Percentiles rank a stretch among this genome's conserved stretches.
These are phyloP conservation scores for Scedosporium minutisporum DNA, from an alignment of 2,329 filamentous ascomycete genomes.

Conservation along the genomic window DNA sequence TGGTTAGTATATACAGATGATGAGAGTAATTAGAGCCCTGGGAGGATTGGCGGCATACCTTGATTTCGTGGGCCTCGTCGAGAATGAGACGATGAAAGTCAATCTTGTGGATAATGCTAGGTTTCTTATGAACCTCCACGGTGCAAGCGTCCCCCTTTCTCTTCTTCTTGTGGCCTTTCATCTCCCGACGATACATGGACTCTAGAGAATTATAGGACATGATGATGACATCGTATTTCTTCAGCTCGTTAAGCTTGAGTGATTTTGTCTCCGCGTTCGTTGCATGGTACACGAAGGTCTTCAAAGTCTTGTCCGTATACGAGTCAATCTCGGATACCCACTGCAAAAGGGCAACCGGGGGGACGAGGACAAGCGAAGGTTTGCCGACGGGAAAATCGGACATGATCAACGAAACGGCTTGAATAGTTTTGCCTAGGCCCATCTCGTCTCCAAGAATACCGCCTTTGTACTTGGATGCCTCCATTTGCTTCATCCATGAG, in stretches of 20 bases:
- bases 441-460: constrained; percentile 94
- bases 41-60: constrained; percentile 29
- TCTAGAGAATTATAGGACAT: constrained; percentile 93
- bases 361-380: constrained; percentile 80
- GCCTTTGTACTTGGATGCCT: constrained; percentile 74
- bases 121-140: constrained; percentile 54
- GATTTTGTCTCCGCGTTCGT: constrained; percentile 76
- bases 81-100: constrained; percentile 85
- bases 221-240: constrained; percentile 85
- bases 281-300: constrained; percentile 83
- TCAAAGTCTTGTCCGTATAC: constrained; percentile 80
- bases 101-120: constrained; percentile 72
- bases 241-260: constrained; percentile 64
- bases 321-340: constrained; percentile 76
- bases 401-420: constrained; percentile 96
- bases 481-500: constrained; percentile 89
- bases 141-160: constrained; percentile 25
- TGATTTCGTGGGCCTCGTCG: constrained; percentile 95
- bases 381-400: constrained; percentile 81
- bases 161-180: constrained; percentile 77
- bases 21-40: neutral
- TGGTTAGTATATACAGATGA: neutral
- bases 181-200: constrained; percentile 84
- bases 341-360: constrained; percentile 90
- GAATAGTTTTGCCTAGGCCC: constrained; percentile 98